A percentile compares a stretch with the other conserved stretches of the same genome.
These are phyloP conservation scores for Parafenestella ontariensis DNA, from an alignment of 2,329 filamentous ascomycete species.

Conservation along the genomic window DNA sequence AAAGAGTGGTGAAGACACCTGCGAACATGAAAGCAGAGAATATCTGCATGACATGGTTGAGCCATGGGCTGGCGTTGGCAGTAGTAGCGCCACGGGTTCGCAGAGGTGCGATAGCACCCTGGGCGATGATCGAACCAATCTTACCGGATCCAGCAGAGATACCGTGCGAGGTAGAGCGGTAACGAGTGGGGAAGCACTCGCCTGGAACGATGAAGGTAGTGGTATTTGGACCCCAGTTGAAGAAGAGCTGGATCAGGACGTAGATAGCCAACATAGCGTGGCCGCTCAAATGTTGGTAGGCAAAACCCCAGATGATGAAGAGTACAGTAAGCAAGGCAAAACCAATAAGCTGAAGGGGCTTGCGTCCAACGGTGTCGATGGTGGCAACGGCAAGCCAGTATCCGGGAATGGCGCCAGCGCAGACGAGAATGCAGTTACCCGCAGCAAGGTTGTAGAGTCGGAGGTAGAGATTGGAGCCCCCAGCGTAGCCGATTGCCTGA, in stretches of 20 bases:
- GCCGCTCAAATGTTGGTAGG: constrained; percentile 44
- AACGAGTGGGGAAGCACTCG: constrained; percentile 59
- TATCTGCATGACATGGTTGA: constrained; percentile 77
- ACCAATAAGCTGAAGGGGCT: constrained; percentile 43
- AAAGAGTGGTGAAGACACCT: constrained; percentile 70
- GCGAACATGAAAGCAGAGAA: constrained; percentile 82
- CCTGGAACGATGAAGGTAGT: constrained; percentile 61
- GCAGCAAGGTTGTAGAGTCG: constrained; percentile 76
- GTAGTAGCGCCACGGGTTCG: constrained; percentile 59
- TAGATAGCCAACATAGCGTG: constrained; percentile 56
- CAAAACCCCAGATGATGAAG: constrained; percentile 47
- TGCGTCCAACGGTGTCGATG: constrained; percentile 72
- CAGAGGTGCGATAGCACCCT: constrained; percentile 56
- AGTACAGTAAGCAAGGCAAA: constrained; percentile 44
- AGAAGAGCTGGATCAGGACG: constrained; percentile 59
- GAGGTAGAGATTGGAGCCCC: constrained; percentile 70
- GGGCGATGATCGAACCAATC: constrained; percentile 58
- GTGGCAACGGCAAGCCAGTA: constrained; percentile 68
- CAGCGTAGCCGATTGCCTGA: constrained; percentile 71
- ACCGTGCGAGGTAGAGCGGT: constrained; percentile 58
- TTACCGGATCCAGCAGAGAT: constrained; percentile 59
- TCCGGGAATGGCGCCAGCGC: constrained; percentile 79
- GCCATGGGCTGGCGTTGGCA: constrained; percentile 63
- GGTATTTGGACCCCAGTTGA: constrained; percentile 59
- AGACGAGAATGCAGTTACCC: constrained; percentile 79